Evolutionary conservation across 2,329 filamentous ascomycete species (phyloP).

Genomic region (Colletotrichum lentis): DNA sequence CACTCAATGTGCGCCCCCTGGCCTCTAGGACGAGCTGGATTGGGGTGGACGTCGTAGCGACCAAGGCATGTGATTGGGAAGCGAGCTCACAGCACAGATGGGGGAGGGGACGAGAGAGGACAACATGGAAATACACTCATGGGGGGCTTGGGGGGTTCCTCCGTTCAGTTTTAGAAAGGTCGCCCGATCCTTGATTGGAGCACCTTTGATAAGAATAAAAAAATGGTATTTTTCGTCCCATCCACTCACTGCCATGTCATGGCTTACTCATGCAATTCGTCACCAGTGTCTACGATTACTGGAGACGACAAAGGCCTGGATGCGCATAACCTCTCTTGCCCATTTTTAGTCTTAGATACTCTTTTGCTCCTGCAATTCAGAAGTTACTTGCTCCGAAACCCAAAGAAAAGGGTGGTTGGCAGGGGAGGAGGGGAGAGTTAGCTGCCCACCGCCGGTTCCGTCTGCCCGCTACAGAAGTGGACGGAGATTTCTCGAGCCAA

Average conservation of each 20-base stretch:
- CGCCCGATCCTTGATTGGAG: background rate
- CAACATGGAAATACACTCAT: constrained; percentile 6
- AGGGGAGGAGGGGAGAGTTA: background rate
- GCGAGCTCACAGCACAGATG: constrained; percentile 7
- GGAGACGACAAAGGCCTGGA: background rate
- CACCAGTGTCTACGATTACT: background rate
- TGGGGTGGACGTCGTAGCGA: constrained; percentile 10
- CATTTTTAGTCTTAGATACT: background rate
- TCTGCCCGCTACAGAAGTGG: constrained; percentile 10
- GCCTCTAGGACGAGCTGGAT: constrained; percentile 25
- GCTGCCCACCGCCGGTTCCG: constrained; percentile 6
- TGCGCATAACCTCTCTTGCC: background rate
- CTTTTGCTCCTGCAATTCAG: background rate
- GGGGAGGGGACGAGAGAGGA: constrained; percentile 9
- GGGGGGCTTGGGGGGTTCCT: no score
- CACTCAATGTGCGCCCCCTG: constrained; percentile 3
- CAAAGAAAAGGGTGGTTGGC: background rate
- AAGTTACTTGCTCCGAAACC: background rate
- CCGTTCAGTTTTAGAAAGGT: no score
- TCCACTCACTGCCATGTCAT: no score
- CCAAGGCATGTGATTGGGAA: constrained; percentile 16
- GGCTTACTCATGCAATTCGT: background rate
- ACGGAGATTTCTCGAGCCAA: background rate
- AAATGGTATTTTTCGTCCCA: no score
- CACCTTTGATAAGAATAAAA: background rate